These are phyloP conservation scores for Lentinula edodes DNA, from an alignment of 768 basidiomycete genomes.

Conservation along the genomic window DNA sequence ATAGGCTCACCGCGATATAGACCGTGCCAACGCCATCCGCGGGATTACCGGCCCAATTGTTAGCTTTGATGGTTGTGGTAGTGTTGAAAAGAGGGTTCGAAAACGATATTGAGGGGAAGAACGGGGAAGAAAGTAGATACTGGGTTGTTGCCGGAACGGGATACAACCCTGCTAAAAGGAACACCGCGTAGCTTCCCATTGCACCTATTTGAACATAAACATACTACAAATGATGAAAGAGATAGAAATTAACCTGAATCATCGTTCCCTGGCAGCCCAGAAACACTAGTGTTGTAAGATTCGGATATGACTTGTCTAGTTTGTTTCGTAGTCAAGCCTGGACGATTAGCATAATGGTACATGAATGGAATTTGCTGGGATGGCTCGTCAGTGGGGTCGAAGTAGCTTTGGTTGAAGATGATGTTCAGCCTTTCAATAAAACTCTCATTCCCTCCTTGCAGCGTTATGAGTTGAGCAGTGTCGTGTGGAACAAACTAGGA, in stretches of 20 bases:
- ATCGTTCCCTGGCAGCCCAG: conserved; percentile 62
- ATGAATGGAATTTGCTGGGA: conserved; percentile 66
- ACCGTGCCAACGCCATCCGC: conserved; percentile 44
- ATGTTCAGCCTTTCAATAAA: conserved; percentile 54
- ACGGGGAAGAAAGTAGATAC: conserved; percentile 55
- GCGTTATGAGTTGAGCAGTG: conserved; percentile 51
- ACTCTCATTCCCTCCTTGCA: conserved; percentile 52
- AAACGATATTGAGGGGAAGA: conserved; percentile 56
- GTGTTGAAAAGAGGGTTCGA: conserved; percentile 52
- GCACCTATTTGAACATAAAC: conserved; percentile 32
- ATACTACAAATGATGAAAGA: background rate
- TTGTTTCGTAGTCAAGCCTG: conserved; percentile 52
- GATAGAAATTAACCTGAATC: conserved; percentile 14
- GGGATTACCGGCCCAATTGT: conserved; percentile 50
- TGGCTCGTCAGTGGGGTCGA: conserved; percentile 59
- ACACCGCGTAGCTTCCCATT: conserved; percentile 57
- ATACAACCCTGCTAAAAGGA: conserved; percentile 56
- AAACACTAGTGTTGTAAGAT: conserved; percentile 50
- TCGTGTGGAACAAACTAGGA: conserved; percentile 60
- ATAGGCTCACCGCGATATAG: conserved; percentile 44
- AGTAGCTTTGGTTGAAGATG: conserved; percentile 56
- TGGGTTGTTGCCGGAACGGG: conserved; percentile 59
- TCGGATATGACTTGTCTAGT: conserved; percentile 50
- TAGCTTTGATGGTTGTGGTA: conserved; percentile 49
- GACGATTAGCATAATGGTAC: conserved; percentile 63